phyloP scores from a whole-genome alignment of 1,284 basidiomycete species.

The Abortiporus biennis region DNA sequence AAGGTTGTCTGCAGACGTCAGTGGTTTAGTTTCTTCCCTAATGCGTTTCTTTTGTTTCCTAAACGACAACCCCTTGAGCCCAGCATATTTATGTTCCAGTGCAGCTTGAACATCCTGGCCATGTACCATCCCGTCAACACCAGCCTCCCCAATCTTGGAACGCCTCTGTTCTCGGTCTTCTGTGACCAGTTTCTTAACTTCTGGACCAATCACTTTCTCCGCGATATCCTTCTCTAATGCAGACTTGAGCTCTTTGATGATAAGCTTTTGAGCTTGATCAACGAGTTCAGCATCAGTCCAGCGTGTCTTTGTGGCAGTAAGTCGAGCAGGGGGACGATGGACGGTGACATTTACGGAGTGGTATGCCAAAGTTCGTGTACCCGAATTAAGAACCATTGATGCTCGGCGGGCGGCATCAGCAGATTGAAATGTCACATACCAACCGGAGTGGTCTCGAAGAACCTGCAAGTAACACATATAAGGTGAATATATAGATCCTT shows the following conservation, averaged over 20 bases:
- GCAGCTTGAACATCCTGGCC: slow-evolving; percentile 14
- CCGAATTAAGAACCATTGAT: slow-evolving; percentile 45
- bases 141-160: slow-evolving; percentile 15
- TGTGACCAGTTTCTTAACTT: slow-evolving; percentile 48
- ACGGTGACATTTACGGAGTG: slow-evolving; percentile 54
- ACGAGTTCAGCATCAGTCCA: slow-evolving; percentile 59
- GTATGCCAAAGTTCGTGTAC: slow-evolving; percentile 47
- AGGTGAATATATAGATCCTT: background rate
- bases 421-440: slow-evolving; percentile 66
- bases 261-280: slow-evolving; percentile 51
- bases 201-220: slow-evolving; percentile 54
- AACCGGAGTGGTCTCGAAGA: slow-evolving; percentile 56
- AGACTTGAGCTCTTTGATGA: slow-evolving; percentile 56
- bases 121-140: slow-evolving; percentile 18
- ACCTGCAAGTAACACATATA: slow-evolving; percentile 35
- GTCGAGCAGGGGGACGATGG: slow-evolving; percentile 38
- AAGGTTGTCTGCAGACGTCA: background rate
- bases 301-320: slow-evolving; percentile 33
- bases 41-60: slow-evolving; percentile 51
- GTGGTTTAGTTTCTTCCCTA: slow-evolving; percentile 21
- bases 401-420: slow-evolving; percentile 57
- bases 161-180: slow-evolving; percentile 37
- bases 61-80: slow-evolving; percentile 63
- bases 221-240: slow-evolving; percentile 67
- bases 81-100: slow-evolving; percentile 30